phyloP scores from a whole-genome alignment of 2,329 filamentous ascomycete species.

The Cercospora zeae-maydis region DNA sequence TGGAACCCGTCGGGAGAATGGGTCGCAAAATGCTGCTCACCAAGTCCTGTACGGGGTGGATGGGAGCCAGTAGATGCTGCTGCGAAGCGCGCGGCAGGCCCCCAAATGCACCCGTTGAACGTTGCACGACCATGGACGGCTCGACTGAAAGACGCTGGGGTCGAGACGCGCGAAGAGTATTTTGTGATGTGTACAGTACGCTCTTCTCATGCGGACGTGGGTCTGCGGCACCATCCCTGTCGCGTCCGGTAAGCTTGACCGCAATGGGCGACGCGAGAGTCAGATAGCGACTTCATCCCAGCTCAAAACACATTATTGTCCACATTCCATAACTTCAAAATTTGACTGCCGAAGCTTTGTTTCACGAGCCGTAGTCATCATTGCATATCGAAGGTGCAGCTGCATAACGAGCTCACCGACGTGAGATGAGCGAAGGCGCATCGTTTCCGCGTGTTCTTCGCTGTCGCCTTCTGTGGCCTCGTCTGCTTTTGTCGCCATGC shows the following conservation, averaged over 20 bases:
- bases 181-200: conserved; percentile 1
- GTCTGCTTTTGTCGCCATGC: background rate
- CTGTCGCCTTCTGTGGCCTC: background rate
- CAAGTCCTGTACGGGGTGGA: background rate
- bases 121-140: background rate
- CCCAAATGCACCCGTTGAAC: background rate
- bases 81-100: background rate
- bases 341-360: background rate
- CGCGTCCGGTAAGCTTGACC: background rate
- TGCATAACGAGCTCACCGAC: background rate
- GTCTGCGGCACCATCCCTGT: background rate
- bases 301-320: background rate
- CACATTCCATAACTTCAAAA: background rate
- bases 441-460: background rate
- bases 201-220: background rate
- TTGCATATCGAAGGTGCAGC: background rate
- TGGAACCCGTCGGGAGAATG: background rate
- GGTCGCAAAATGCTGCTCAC: background rate
- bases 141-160: background rate
- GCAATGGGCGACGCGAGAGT: background rate
- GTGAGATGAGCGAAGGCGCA: background rate
- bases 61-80: background rate
- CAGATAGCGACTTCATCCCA: background rate
- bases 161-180: background rate
- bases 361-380: background rate